Conservation (phyloP, 257 asterid species). For the Hygrophila difformis region DNA sequence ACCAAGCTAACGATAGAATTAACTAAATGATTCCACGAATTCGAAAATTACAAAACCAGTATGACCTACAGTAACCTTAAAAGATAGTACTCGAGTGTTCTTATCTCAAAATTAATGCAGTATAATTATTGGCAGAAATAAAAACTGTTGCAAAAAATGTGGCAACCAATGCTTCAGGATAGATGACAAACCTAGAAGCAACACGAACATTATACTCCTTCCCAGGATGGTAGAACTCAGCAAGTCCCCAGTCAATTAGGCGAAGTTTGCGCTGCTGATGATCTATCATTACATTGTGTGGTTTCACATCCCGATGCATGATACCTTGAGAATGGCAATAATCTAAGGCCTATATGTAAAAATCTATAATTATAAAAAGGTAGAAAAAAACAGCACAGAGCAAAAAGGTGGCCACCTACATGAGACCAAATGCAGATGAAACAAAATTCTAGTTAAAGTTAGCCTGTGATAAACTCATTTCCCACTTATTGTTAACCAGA, state of each 20-base stretch:
- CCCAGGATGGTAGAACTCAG: conserved; percentile 61
- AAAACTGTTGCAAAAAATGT: no score
- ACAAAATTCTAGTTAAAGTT: no score
- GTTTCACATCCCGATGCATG: conserved; percentile 70
- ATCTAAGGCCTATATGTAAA: conserved; percentile 37
- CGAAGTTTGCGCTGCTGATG: conserved; percentile 55
- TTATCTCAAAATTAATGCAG: no score
- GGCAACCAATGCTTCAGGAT: no score
- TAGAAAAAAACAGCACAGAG: conserved; percentile 9
- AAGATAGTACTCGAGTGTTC: no score
- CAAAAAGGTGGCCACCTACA: neutral
- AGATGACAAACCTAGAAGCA: conserved; percentile 46
- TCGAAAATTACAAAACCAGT: no score
- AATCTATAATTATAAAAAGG: neutral
- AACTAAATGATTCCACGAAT: no score
- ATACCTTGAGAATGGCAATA: conserved; percentile 68
- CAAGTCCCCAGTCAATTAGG: conserved; percentile 62
- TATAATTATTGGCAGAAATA: no score
- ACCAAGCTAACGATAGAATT: no score
- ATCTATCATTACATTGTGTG: conserved; percentile 64
- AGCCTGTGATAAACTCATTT: no score
- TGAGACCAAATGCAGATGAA: neutral
- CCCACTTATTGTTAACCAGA: no score
- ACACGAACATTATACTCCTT: conserved; percentile 58
- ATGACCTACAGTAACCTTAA: no score